Base-by-base conservation (phyloP, 1,284 basidiomycete genomes). In the Tausonia pullulans region DNA sequence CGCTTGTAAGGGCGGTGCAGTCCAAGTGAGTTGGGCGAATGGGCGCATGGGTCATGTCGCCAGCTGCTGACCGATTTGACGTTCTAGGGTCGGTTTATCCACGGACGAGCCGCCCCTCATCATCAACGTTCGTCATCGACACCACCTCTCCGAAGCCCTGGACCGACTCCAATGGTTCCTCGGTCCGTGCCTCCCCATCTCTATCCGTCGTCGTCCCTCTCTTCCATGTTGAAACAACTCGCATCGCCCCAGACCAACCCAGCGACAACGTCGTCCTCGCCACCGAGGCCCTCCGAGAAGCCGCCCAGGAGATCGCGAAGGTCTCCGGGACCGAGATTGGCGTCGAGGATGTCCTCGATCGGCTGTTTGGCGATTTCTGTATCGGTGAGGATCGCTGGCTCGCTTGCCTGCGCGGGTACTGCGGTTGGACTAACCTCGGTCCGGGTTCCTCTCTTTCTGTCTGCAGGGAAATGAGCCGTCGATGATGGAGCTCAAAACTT, bases 241-340 rank as follows among this genome's bases (percentile, higher is more conserved):
- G 27, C 27, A 11, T 48, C 27, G 9, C 49, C 40, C 11, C 48
- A 62, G 2, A 52, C 61, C 59, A 65, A 61, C 9, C 62, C 58
- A 68, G 77, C 3, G 78, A 81, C 57, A 86, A 90, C 65, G 76
- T 91, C 4, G 88, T 92, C 2, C 74, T 88, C 9, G 88, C 83
- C 3, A 89, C 89, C 0, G 91, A 94, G 73, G 88, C 91, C 71
- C 78, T 94, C 49, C 82, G 90, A 27, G 89, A 90, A 72, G 90
- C 90, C 3, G 85, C 87, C 0, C 81, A 82, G 64, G 84, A 87
- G 5, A 80, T 94, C n/a, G 90, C 88, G 1, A 83, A 84, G 66
- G 82, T 93, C 14, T 86, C 87, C 4, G 90, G 65, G 11, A 39
- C 90, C 2, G 72, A 80, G 40, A 82, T 88, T 67, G 82, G 84